Conservation (phyloP, 208 protist species). For the Leishmania amazonensis region DNA sequence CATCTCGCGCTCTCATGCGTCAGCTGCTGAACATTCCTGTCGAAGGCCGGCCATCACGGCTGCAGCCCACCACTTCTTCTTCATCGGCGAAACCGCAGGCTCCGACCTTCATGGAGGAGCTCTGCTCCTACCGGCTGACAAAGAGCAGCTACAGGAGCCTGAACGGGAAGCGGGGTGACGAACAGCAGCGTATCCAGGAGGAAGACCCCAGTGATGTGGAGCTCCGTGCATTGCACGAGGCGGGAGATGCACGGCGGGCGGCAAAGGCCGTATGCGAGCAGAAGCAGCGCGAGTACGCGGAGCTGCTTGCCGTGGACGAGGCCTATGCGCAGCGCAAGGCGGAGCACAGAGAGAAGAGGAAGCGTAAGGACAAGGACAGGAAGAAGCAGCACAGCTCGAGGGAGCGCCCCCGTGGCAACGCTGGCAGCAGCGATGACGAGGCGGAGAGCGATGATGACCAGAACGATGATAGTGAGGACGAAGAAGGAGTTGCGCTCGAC, state of each 20-base stretch:
- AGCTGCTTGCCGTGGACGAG: conserved; percentile 37
- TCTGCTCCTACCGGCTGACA: conserved; percentile 77
- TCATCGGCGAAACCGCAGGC: conserved; percentile 29
- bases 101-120: conserved; percentile 80
- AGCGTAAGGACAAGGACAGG: not conserved
- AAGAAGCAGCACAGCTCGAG: not conserved
- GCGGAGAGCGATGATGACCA: not conserved
- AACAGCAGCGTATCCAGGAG: conserved; percentile 3
- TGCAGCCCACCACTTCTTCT: conserved; percentile 20
- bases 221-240: conserved; percentile 35
- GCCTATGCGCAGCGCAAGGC: conserved; percentile 19
- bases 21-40: conserved; percentile 78
- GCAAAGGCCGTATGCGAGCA: conserved; percentile 27
- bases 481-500: not conserved
- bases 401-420: not conserved
- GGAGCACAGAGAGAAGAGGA: conserved; percentile 14
- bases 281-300: conserved; percentile 29
- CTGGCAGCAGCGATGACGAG: not conserved
- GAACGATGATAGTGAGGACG: not conserved
- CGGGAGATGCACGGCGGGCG: conserved; percentile 22
- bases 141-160: conserved; percentile 40
- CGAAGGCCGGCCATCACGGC: conserved; percentile 48
- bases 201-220: conserved; percentile 70
- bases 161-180: not conserved
- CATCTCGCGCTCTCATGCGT: conserved; percentile 73